A percentile compares a stretch with the other conserved stretches of the same genome.
phyloP scores from a whole-genome alignment of 176 grass and related monocot genomes.

The Oryza officinalis region DNA sequence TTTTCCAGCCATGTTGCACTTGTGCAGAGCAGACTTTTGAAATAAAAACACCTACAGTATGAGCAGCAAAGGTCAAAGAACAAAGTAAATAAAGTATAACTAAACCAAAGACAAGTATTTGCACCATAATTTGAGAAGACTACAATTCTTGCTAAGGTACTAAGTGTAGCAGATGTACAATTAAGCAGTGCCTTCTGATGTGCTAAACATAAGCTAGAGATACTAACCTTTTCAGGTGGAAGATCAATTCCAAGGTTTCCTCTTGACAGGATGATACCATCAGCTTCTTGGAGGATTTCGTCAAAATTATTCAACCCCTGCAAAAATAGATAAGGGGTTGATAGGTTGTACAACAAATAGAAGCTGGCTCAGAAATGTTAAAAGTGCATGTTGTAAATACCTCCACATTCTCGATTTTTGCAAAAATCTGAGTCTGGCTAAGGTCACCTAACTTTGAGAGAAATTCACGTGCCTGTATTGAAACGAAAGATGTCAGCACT shows the following conservation, averaged over 20 bases:
- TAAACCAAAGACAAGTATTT: background rate
- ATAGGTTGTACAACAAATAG: slow-evolving; percentile 10
- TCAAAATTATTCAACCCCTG: slow-evolving; percentile 99
- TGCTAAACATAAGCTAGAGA: slow-evolving; percentile 3
- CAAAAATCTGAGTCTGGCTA: slow-evolving; percentile 94
- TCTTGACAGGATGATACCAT: slow-evolving; percentile 97
- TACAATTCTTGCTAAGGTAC: background rate
- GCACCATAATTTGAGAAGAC: background rate
- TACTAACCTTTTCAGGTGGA: slow-evolving; percentile 88
- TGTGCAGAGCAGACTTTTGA: slow-evolving; percentile 94
- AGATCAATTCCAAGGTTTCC: slow-evolving; percentile 97
- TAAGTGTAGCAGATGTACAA: background rate
- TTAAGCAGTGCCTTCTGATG: background rate
- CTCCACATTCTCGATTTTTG: slow-evolving; percentile 98
- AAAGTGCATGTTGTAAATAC: slow-evolving; percentile 46
- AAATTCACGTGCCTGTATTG: slow-evolving; percentile 70
- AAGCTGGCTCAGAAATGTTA: background rate
- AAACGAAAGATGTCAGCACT: background rate
- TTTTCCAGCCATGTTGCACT: slow-evolving; percentile 99
- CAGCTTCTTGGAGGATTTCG: slow-evolving; percentile 88
- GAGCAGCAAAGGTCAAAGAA: slow-evolving; percentile 5
- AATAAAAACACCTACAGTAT: slow-evolving; percentile 85
- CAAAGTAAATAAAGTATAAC: slow-evolving; percentile 7
- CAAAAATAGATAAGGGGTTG: slow-evolving; percentile 38
- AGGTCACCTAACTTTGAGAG: slow-evolving; percentile 90